Evolutionary conservation across 2,329 filamentous ascomycete genomes (phyloP), one percentile per base, ranked within the genome.

Genomic region (Fonsecaea nubica): DNA sequence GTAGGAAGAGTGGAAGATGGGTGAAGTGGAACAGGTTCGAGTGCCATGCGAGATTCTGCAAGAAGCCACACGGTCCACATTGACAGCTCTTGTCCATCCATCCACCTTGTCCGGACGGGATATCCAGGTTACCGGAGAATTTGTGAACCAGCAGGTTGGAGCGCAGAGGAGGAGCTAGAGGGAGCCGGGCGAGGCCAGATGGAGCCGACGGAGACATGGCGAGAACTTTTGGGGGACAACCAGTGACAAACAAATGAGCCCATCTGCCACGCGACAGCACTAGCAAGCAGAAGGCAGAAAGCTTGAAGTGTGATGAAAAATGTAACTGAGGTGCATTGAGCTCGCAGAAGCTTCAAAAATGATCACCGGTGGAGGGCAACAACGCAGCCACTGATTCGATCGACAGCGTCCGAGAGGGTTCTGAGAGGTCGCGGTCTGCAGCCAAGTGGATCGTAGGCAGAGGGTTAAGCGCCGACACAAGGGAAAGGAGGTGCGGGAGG

Each of bases 131-230:
- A 18, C 55, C 64, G 67, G 64, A 64, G 62, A 69, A 63, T 69
- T 67, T 68, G 58, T 60, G 68, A 66, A 58, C 68, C 68, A 70
- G 57, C 61, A 63, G 63, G 50, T 60, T 62, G 68, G 65, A 55
- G 54, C 45, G 45, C 45, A 50, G 18, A 25, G 15, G 42, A 48
- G 42, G 18, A 50, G 45, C 45, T 50, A 25, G 45, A 25, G 2
- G 18, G 5, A n/a, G 45, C 45, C 21, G 18, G 45, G 18, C 12
- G 25, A 25, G 45, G 45, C 45, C 55, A 50, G 48, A 38, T 38
- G 25, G 25, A 25, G 25, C 25, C 25, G 25, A 25, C 25, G 45
- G 38, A 50, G 52, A 32, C 25, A 59, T 32, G 42, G 32, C 33
- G 58, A 48, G 58, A 52, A 61, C 32, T 13, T 7, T 25, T 25